These are phyloP conservation scores for Aechmea fasciata DNA, from an alignment of 176 grass and related monocot species.

Conservation along the genomic window DNA sequence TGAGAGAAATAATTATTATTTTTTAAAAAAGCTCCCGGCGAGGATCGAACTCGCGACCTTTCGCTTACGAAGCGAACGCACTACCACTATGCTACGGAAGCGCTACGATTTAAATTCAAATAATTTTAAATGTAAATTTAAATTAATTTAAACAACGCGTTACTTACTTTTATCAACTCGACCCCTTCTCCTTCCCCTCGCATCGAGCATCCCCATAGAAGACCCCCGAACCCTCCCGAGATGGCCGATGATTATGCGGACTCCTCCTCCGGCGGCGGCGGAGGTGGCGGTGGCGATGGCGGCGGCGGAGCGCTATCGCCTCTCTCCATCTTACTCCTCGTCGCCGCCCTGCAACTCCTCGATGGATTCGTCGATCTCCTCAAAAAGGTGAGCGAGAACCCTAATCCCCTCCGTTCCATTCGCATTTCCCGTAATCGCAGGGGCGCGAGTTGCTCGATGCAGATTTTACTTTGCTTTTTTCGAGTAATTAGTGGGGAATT, in stretches of 20 bases:
- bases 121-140: too few species aligned
- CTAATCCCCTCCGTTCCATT: background rate
- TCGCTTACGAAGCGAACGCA: conserved; percentile 97
- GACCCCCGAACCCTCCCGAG: too few species aligned
- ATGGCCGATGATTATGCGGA: too few species aligned
- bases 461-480: background rate
- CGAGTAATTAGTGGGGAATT: too few species aligned
- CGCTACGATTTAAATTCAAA: background rate
- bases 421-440: background rate
- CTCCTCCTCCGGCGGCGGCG: too few species aligned
- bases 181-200: too few species aligned
- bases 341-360: conserved; percentile 49
- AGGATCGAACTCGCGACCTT: conserved; percentile 98
- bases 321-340: conserved; percentile 57
- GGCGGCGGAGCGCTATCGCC: conserved; percentile 24
- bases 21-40: conserved; percentile 52
- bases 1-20: background rate
- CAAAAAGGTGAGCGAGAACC: conserved; percentile 40
- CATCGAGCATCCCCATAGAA: too few species aligned
- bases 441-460: too few species aligned
- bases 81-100: conserved; percentile 94
- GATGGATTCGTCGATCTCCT: conserved; percentile 52
- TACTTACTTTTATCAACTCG: too few species aligned
- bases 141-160: too few species aligned
- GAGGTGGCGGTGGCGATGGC: background rate